phyloP scores from a whole-genome alignment of 805 yeast species.

The Hanseniaspora singularis region DNA sequence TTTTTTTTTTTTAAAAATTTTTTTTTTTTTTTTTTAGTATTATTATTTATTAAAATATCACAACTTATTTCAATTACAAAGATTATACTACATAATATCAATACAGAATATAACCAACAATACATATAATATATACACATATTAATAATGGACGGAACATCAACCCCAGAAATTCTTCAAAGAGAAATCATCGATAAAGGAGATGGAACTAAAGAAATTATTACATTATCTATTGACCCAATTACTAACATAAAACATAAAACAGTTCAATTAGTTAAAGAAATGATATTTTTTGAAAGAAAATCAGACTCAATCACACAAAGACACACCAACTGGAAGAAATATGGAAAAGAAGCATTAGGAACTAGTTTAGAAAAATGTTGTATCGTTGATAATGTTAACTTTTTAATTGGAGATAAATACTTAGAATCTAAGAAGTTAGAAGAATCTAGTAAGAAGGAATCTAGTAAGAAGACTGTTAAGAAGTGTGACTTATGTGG shows the following conservation, averaged over 20 bases:
- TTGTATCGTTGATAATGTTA: constrained; percentile 74
- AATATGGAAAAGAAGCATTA: constrained; percentile 75
- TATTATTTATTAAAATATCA: too few relatives aligned
- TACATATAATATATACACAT: too few relatives aligned
- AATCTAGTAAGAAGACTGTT: constrained; percentile 35
- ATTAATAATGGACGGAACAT: not conserved
- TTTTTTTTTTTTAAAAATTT: too few relatives aligned
- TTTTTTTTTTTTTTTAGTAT: too few relatives aligned
- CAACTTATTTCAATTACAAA: too few relatives aligned
- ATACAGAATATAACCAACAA: too few relatives aligned
- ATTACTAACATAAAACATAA: constrained; percentile 76
- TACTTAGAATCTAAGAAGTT: constrained; percentile 71
- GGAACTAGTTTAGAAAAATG: constrained; percentile 40
- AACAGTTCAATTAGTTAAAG: constrained; percentile 74
- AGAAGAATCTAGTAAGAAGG: constrained; percentile 45
- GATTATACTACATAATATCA: too few relatives aligned
- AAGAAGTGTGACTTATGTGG: constrained; percentile 77
- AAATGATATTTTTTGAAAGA: constrained; percentile 61
- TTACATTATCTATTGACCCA: constrained; percentile 46
- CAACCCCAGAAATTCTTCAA: constrained; percentile 41
- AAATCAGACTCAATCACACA: constrained; percentile 80
- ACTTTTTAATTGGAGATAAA: constrained; percentile 56
- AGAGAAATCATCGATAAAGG: constrained; percentile 65
- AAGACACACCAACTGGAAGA: constrained; percentile 67
- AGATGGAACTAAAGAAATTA: constrained; percentile 83